These are phyloP conservation scores for Spongispora temasekensis DNA, from an alignment of 1,284 basidiomycete genomes.

Conservation along the genomic window DNA sequence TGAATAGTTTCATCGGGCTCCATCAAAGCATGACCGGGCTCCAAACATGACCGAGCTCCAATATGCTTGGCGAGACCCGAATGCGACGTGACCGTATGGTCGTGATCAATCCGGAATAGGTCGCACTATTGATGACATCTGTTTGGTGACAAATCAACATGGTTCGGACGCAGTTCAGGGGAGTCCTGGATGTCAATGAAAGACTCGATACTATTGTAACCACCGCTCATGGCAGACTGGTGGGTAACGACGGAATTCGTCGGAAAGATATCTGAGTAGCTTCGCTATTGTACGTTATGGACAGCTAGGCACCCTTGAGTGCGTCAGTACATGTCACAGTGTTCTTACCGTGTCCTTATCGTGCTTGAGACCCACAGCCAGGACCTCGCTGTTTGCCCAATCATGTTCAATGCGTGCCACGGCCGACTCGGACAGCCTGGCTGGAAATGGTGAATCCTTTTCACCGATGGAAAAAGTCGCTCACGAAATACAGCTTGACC, in stretches of 20 bases:
- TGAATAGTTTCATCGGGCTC: constrained; percentile 79
- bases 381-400: constrained; percentile 80
- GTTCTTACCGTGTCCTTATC: constrained; percentile 46
- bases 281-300: constrained; percentile 55
- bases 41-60: too few species aligned
- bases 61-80: constrained; percentile 69
- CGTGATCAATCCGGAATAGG: constrained; percentile 73
- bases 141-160: not conserved
- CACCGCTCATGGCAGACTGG: constrained; percentile 78
- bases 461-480: not conserved
- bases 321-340: not conserved
- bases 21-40: constrained; percentile 66
- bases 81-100: constrained; percentile 75
- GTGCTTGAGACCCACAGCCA: constrained; percentile 81
- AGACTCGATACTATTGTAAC: constrained; percentile 75
- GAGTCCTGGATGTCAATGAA: constrained; percentile 75
- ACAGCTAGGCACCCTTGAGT: constrained; percentile 69
- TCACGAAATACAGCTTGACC: constrained; percentile 45
- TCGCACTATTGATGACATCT: constrained; percentile 72
- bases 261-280: constrained; percentile 51
- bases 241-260: constrained; percentile 73
- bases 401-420: constrained; percentile 74
- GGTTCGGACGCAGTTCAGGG: too few species aligned
- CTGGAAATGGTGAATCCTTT: constrained; percentile 37
- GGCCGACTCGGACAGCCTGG: constrained; percentile 61